phyloP scores from a whole-genome alignment of 768 basidiomycete genomes.

The Suillus tomentosus region DNA sequence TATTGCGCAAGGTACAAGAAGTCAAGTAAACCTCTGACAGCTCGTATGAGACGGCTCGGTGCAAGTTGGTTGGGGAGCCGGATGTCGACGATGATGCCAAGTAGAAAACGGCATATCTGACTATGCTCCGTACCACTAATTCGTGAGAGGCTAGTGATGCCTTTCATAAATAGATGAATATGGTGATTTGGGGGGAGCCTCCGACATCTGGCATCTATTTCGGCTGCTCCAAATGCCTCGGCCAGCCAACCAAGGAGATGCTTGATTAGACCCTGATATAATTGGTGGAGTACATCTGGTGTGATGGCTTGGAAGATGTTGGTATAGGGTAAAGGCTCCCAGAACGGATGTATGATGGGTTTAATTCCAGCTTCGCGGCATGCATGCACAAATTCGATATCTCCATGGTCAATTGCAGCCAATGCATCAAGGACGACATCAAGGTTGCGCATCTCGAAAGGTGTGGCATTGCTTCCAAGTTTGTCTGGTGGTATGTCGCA shows the following conservation, averaged over 20 bases:
- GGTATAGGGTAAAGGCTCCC: background rate
- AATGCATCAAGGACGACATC: background rate
- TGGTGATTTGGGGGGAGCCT: background rate
- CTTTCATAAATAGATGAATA: background rate
- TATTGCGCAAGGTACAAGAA: background rate
- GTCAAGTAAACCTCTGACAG: background rate
- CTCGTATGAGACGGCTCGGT: background rate
- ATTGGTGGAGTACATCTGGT: conserved; percentile 1
- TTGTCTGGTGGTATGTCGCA: no score
- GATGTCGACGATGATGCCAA: background rate
- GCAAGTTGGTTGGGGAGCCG: background rate
- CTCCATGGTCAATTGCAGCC: conserved; percentile 1
- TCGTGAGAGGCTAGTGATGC: background rate
- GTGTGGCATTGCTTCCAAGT: no score
- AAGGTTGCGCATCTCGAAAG: no score
- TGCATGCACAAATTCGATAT: background rate
- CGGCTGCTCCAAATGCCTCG: background rate
- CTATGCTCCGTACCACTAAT: background rate
- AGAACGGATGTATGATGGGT: background rate
- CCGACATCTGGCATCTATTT: background rate
- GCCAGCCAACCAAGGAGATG: background rate
- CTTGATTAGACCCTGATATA: background rate
- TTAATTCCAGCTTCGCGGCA: background rate
- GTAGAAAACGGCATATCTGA: background rate
- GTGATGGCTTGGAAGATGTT: background rate